Base-by-base conservation (phyloP, 2,329 filamentous ascomycete species). In the Penicillium vulpinum region DNA sequence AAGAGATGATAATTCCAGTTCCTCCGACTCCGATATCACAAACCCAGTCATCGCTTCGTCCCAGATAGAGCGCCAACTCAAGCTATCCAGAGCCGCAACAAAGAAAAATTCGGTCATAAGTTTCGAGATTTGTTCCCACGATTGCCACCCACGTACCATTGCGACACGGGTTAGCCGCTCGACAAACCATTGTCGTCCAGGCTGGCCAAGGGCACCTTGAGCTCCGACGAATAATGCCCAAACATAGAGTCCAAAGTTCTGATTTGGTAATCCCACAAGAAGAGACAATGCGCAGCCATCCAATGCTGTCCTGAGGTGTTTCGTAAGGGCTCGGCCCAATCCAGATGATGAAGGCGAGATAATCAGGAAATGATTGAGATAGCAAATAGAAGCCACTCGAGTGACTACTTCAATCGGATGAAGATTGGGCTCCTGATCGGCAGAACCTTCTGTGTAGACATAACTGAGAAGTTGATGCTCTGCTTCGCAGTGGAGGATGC, bases 381-480 rank as follows among this genome's bases (percentile, higher is more conserved):
- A 70, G 53, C 67, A 67, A 45, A 75, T 67, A 15, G 62, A 60
- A 44, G 70, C 67, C 29, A 72, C 62, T 24, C 72, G 67, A 28
- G 67, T 65, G 47, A 73, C 62, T 9, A 63, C 60, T 57, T 74
- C 72, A 29, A 73, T 53, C 3, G 70, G 67, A 55, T 70, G 58
- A 18, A 67, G 46, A 11, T 58, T 54, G 15, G 61, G 35, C 15
- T 55, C 43, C 7, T 51, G 44, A 11, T 35, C 49, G 13, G 39
- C 26, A 16, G 47, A 26, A 13, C 43, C 41, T 22, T 60, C 57
- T 16, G 56, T 31, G 46, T 73, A 74, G 22, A 73, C 67, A 56
- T 77, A 76, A 29, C 70, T 73, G 7, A 76, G 61, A 18, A 76
- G 66, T 55, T 73, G 73, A 51, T 75, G 70, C 58, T 77, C 74